Base-by-base conservation (phyloP, 2,329 filamentous ascomycete species). In the Coniosporium tulheliwenetii region DNA sequence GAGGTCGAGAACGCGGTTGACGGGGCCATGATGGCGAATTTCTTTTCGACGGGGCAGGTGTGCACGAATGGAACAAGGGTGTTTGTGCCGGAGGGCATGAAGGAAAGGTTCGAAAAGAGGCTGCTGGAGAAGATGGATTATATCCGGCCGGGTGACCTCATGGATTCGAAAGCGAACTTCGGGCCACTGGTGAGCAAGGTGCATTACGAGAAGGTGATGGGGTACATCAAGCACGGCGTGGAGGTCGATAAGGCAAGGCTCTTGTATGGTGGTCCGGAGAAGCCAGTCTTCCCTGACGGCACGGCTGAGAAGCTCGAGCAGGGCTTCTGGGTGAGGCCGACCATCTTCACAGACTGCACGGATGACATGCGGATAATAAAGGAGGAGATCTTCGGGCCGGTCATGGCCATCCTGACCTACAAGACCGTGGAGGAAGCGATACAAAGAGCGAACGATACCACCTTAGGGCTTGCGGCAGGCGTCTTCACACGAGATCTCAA, bases 61-160 rank as follows among this genome's bases (percentile, higher is more conserved):
- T 94, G 86, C 70, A 93, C 86, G 39, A 93, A 93, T 57, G 86
- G 86, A 39, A 93, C 86, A 1, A 72, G 86, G 9, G 85, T 93
- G 30, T 93, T 93, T 56, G 71, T 94, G 2, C 85, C 81, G 0
- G 63, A 69, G 30, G 56, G 62, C 32, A 69, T 85, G 58, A 77
- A 86, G 55, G 43, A 62, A 10, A 66, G 65, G 0, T 87, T 93
- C 48, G 84, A 93, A 57, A 66, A 70, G 50, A 63, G 65, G 0
- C 63, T 93, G 1, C 53, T 86, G 1, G 71, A 79, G 45, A 85
- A 85, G 54, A 80, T 93, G 59, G 52, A 66, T 44, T 69, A 73
- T 49, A 67, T 86, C 39, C 79, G 85, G 33, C 66, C 82, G 1
- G 85, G 86, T 16, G 72, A 84, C 48, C 69, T 87, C 13, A 77